Conservation (phyloP, 1,284 basidiomycete genomes). For the Ganoderma sp. region DNA sequence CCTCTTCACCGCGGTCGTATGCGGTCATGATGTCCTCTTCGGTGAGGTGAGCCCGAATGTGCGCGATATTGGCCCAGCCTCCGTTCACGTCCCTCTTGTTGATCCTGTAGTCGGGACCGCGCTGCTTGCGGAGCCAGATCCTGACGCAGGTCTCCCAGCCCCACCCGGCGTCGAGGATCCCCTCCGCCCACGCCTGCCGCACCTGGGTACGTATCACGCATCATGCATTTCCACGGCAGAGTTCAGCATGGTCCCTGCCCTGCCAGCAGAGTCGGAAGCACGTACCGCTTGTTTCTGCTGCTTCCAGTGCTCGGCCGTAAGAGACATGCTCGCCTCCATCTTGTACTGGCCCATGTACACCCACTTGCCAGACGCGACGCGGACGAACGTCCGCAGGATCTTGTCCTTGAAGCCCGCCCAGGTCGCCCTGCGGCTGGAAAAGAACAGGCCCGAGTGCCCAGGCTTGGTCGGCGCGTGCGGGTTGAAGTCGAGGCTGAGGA, state of each 20-base stretch:
- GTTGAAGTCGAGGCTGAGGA: slow-evolving; percentile 14
- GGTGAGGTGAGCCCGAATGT: not conserved
- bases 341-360: slow-evolving; percentile 18
- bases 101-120: slow-evolving; percentile 3
- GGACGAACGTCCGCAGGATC: slow-evolving; percentile 7
- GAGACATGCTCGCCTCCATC: not conserved
- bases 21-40: slow-evolving; percentile 1
- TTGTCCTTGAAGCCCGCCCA: not conserved
- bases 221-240: too few relatives aligned
- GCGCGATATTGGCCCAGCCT: not conserved
- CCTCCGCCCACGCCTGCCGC: too few relatives aligned
- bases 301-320: slow-evolving; percentile 5
- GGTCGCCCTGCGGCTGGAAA: not conserved
- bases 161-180: too few relatives aligned
- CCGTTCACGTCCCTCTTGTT: not conserved
- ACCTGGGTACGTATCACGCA: too few relatives aligned
- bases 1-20: slow-evolving; percentile 13
- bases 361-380: slow-evolving; percentile 3
- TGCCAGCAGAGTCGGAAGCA: too few relatives aligned
- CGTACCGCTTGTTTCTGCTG: slow-evolving; percentile 1
- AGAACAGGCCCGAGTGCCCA: slow-evolving; percentile 11
- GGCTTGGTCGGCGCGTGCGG: slow-evolving; percentile 17
- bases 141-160: too few relatives aligned
- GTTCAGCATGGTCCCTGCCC: too few relatives aligned
- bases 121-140: slow-evolving; percentile 9